Conservation (phyloP, 2,329 filamentous ascomycete genomes). For the Monosporascus sp. region DNA sequence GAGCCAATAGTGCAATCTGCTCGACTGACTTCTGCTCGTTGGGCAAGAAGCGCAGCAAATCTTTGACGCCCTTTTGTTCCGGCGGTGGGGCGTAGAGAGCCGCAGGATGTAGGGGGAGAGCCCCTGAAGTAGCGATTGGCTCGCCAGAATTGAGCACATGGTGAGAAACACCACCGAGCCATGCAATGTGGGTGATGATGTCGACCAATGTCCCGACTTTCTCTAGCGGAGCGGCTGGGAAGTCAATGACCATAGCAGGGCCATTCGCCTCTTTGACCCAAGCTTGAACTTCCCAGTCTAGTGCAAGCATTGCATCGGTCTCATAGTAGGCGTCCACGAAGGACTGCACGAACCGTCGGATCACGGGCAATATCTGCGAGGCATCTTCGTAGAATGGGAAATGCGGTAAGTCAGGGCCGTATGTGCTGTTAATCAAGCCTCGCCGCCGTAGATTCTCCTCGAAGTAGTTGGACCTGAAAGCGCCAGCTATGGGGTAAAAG, state of each 20-base stretch:
- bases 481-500: neutral
- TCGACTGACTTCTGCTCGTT: too few relatives aligned
- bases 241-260: neutral
- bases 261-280: neutral
- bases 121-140: neutral
- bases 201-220: neutral
- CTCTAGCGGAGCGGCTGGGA: neutral
- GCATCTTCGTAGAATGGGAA: slow-evolving; percentile 4
- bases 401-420: neutral
- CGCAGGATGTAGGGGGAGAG: slow-evolving; percentile 1
- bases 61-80: neutral
- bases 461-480: slow-evolving; percentile 4
- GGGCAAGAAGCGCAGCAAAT: slow-evolving; percentile 1
- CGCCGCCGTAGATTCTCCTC: neutral
- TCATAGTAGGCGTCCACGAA: slow-evolving; percentile 3
- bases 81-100: slow-evolving; percentile 2
- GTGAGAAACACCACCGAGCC: slow-evolving; percentile 1
- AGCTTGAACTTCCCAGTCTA: neutral
- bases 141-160: slow-evolving; percentile 1
- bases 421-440: slow-evolving; percentile 1
- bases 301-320: neutral
- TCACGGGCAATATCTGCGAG: neutral
- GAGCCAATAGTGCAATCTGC: too few relatives aligned
- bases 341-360: slow-evolving; percentile 1
- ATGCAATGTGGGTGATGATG: slow-evolving; percentile 1